These are phyloP conservation scores for Endothia cerciana DNA, from an alignment of 2,329 filamentous ascomycete genomes.

Conservation along the genomic window DNA sequence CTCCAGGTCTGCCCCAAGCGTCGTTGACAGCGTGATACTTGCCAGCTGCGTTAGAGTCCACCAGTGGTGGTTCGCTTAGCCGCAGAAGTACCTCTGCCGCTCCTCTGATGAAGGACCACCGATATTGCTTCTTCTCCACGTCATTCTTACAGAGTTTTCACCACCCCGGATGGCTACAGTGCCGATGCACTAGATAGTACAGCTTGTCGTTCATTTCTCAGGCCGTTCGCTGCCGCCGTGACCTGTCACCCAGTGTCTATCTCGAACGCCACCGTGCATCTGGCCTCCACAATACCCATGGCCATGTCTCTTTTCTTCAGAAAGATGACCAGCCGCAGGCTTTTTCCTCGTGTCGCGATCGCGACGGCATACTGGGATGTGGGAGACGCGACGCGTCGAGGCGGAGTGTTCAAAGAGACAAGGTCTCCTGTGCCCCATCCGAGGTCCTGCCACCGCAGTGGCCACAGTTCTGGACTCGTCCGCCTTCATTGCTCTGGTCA, in stretches of 20 bases:
- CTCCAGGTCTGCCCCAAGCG: too few relatives aligned
- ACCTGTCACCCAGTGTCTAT: background rate
- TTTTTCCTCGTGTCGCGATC: constrained; percentile 7
- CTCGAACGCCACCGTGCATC: background rate
- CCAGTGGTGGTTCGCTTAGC: too few relatives aligned
- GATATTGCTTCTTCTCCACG: too few relatives aligned
- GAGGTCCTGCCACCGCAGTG: background rate
- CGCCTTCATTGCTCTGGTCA: background rate
- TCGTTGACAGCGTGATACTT: too few relatives aligned
- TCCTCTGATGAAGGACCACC: too few relatives aligned
- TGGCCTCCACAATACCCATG: background rate
- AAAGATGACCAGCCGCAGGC: background rate
- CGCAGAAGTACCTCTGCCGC: too few relatives aligned
- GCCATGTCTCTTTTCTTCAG: too few relatives aligned
- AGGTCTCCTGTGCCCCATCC: background rate
- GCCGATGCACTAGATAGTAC: too few relatives aligned
- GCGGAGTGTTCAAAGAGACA: background rate
- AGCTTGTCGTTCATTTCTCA: background rate
- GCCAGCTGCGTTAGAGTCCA: too few relatives aligned
- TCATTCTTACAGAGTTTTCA: background rate
- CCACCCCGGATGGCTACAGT: background rate
- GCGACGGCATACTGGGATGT: background rate
- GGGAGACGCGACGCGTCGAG: background rate
- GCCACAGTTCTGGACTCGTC: background rate
- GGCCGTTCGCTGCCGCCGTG: background rate